Percentiles rank a stretch among this genome's conserved stretches.
These are phyloP conservation scores for Candida glucosophila DNA, from an alignment of 1,139 yeast species.

Conservation along the genomic window DNA sequence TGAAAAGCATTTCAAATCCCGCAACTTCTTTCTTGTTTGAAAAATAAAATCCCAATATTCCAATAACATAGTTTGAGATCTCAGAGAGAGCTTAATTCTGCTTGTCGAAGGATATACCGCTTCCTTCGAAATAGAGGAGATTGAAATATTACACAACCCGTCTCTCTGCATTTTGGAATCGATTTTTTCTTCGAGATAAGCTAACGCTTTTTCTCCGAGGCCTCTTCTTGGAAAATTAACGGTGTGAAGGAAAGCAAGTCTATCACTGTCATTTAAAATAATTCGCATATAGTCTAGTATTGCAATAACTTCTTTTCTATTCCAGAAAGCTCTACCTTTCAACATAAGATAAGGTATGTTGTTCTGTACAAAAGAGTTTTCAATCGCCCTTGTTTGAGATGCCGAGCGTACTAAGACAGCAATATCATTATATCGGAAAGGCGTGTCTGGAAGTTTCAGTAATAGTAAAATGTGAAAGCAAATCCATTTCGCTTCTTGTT, in stretches of 20 bases:
- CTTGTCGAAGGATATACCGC: constrained; percentile 17
- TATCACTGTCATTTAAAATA: constrained; percentile 47
- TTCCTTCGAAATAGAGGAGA: constrained; percentile 11
- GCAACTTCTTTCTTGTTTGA: constrained; percentile 13
- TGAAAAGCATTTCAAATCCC: constrained; percentile 1
- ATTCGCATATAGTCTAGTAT: constrained; percentile 59
- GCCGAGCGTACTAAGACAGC: constrained; percentile 66
- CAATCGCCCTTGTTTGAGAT: constrained; percentile 50
- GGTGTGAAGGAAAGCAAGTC: constrained; percentile 49
- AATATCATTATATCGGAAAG: constrained; percentile 45
- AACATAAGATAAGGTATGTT: constrained; percentile 59
- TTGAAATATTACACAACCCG: constrained; percentile 55
- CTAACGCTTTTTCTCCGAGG: constrained; percentile 51
- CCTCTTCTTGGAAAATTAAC: constrained; percentile 60
- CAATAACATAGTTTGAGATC: constrained; percentile 13
- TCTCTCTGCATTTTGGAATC: constrained; percentile 24
- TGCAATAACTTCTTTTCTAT: constrained; percentile 56
- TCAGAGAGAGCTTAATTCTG: constrained; percentile 22
- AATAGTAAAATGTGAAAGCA: constrained; percentile 46
- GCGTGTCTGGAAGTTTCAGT: constrained; percentile 24
- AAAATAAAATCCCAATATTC: constrained; percentile 23
- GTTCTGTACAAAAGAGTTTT: constrained; percentile 45
- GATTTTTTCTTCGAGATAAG: constrained; percentile 3
- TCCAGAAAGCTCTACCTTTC: constrained; percentile 77
- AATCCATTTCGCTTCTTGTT: constrained; percentile 51